Evolutionary conservation across 2,329 filamentous ascomycete genomes (phyloP), one percentile per base, ranked within the genome.

Genomic region (Corinectria fuckeliana): DNA sequence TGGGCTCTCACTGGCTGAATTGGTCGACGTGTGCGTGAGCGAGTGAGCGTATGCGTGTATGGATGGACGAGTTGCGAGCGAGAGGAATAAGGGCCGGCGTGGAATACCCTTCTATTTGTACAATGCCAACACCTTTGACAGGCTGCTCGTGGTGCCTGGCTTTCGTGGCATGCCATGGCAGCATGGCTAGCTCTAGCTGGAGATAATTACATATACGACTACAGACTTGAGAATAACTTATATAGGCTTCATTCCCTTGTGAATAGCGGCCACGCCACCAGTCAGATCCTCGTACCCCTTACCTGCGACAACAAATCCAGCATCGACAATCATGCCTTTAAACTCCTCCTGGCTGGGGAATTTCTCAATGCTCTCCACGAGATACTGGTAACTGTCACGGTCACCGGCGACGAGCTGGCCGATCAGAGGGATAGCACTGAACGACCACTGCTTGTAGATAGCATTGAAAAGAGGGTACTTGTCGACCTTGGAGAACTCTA

Each of bases 291-390:
- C 93, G 78, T 91, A 99, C 0, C 91, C 92, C 51, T 87, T 78
- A 1, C 91, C 93, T 1, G 91, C 92, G 41, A 96, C 87, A 63
- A 91, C 81, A 72, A 99, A 99, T 1, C 94, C 94, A 3, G 92
- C 94, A 23, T 89, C 85, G 66, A 85, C 76, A 71, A 96, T 95
- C 91, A 96, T 93, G 30, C 86, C 83, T 65, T 89, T 85, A 73
- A 96, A 99, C 66, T 92, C 88, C 51, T 88, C 84, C 80, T 99
- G 96, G 67, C 82, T 89, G 0, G 95, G 96, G 74, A 98, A 98
- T 47, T 86, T 82, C 78, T 97, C 93, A 76, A 99, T 99, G 76
- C 93, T 97, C 83, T 99, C 95, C 9, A 99, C 95, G 9, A 99
- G 83, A 78, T 99, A 99, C 82, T 99, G 95, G 77, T 99, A 99